Base-by-base conservation (phyloP, 768 basidiomycete species). In the Tylopilus sp. region DNA sequence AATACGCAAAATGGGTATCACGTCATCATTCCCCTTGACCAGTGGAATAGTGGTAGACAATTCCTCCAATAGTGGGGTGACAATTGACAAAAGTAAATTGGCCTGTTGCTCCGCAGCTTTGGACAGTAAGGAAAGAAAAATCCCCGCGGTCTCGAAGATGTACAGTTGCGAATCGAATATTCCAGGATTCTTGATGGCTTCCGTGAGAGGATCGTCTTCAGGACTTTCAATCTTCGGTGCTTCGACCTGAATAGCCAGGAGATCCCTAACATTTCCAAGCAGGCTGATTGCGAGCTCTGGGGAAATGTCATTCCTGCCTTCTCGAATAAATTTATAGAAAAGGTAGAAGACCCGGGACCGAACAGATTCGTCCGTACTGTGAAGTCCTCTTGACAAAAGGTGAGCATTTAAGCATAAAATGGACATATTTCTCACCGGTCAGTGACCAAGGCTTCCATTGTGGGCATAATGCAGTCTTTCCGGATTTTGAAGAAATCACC, bases 401-500 rank as follows among this genome's bases (percentile, higher is more conserved):
- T 54, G 19, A 60, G 62, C 19, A 36, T 31, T n/a, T 7, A 12
- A 42, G 5, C 21, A 48, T 25, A n/a, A 4, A 24, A 30, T 1
- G 45, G 22, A 42, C 30, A 26, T 22, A 43, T 48, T 22, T 72
- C 86, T 54, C 66, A 94, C 94, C 91, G 79, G 54, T 70, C 53
- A 62, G 89, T 92, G 25, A 98, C 79, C 80, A 99, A 90, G 12
- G 89, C 89, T 61, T 93, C 87, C 29, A 99, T 74, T 2, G 91
- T 82, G 2, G 92, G 90, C 60, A 91, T 76, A 48, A 98, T 90
- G 61, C 86, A 91, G 52, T 92, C 89, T 61, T 87, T 90, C 57
- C 92, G 85, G 22, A 94, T 85, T 70, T 90, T 93, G 84, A 98
- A 98, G 69, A 99, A 98, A 62, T 98, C 97, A 31, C 84, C 82